A percentile compares a stretch with the other conserved stretches of the same genome.
phyloP scores from a whole-genome alignment of 192 early-diverging fungal genomes.

The Dissophora globulifera region DNA sequence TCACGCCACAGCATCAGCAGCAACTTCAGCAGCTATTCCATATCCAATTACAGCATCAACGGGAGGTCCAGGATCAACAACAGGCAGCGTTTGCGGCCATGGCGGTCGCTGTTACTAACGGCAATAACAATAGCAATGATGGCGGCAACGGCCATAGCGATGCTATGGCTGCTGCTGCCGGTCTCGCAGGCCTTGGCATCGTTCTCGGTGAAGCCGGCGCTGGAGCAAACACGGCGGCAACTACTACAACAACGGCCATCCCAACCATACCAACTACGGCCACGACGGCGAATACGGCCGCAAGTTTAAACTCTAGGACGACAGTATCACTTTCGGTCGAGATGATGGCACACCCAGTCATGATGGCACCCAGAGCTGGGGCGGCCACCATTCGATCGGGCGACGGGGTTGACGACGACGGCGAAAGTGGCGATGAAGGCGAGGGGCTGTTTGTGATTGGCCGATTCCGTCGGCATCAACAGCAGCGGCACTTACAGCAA shows the following conservation, averaged over 20 bases:
- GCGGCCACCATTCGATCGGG: constrained; percentile 6
- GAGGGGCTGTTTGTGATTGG: too few species aligned
- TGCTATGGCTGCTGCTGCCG: neutral
- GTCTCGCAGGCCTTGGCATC: neutral
- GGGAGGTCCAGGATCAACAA: constrained; percentile 2
- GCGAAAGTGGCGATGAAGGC: too few species aligned
- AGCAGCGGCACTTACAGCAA: too few species aligned
- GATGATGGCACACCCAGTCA: constrained; percentile 32
- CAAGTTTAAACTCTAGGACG: too few species aligned
- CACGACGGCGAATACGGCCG: too few species aligned
- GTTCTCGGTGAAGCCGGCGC: neutral
- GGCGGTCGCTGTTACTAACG: too few species aligned
- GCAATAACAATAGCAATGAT: neutral
- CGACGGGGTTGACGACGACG: too few species aligned
- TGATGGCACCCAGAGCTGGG: constrained; percentile 18
- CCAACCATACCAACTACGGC: too few species aligned
- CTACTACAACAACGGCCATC: too few species aligned
- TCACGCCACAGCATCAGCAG: constrained; percentile 38
- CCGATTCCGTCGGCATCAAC: neutral
- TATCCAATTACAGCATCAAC: constrained; percentile 29
- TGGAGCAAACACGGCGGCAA: neutral
- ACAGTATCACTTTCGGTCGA: constrained; percentile 6
- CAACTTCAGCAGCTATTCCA: constrained; percentile 39
- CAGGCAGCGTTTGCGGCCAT: too few species aligned
- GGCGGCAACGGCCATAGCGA: too few species aligned